These are phyloP conservation scores for Didymella pomorum DNA, from an alignment of 2,329 filamentous ascomycete species.

Conservation along the genomic window DNA sequence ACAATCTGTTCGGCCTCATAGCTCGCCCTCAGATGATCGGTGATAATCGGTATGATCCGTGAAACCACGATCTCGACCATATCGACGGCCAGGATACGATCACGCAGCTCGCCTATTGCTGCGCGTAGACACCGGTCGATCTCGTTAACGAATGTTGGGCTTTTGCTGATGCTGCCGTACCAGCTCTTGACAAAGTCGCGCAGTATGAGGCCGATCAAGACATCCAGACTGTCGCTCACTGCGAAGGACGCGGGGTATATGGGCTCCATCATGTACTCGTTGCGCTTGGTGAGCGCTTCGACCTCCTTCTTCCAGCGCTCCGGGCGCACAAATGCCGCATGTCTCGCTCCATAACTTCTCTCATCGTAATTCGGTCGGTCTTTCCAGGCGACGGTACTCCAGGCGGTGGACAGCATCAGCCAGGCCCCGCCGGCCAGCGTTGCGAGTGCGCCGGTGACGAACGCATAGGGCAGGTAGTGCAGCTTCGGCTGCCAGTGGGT, in stretches of 20 bases:
- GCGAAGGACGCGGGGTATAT: conserved; percentile 79
- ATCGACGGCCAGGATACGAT: conserved; percentile 78
- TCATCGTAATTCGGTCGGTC: conserved; percentile 53
- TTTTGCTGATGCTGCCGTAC: conserved; percentile 86
- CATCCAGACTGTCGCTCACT: conserved; percentile 82
- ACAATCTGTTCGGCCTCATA: conserved; percentile 88
- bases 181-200: conserved; percentile 88
- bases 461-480: conserved; percentile 85
- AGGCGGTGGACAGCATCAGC: conserved; percentile 67
- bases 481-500: conserved; percentile 83
- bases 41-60: conserved; percentile 85
- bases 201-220: conserved; percentile 76
- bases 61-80: conserved; percentile 83
- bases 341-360: conserved; percentile 52
- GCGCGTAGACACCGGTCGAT: conserved; percentile 81
- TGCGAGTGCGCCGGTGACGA: conserved; percentile 71
- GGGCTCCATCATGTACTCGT: conserved; percentile 70
- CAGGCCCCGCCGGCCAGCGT: conserved; percentile 64
- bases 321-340: conserved; percentile 67
- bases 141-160: conserved; percentile 81
- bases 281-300: conserved; percentile 69
- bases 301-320: conserved; percentile 75
- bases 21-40: conserved; percentile 87
- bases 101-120: conserved; percentile 74
- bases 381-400: conserved; percentile 59